Evolutionary conservation across 1,139 yeast genomes (phyloP), one percentile per base, ranked within the genome.

Genomic region (Geotrichum histeridarum): DNA sequence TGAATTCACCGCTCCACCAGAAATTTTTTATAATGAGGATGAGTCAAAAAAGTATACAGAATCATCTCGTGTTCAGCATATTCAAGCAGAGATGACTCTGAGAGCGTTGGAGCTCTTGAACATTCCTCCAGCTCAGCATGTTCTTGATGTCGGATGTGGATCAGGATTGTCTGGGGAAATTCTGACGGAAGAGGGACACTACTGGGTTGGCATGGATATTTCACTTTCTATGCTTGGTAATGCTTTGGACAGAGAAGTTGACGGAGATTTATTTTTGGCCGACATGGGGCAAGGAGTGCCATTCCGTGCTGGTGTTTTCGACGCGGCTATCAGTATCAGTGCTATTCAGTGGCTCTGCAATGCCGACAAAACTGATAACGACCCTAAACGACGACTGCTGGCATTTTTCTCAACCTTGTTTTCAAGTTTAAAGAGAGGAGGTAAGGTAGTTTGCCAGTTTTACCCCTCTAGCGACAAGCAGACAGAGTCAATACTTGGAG

Each of bases 331-430:
- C 45, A 86, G 95, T 22, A 89, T 93, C 61, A 86, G 96, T 48
- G 99, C 95, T 4, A 89, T 93, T 55, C 99, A 93, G 70, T 93
- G 99, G 99, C 79, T 93, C 46, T 89, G 98, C 75, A 93, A 93
- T 68, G 99, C 99, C 2, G 99, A 93, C 69, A 79, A 89, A 3
- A 71, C 89, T 1, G 77, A 78, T 43, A 85, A 83, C 53, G 96
- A 90, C 65, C 99, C 99, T n/a, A 86, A 86, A 67, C 79, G 79
- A 65, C 80, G 99, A 70, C 71, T 90, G 54, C 75, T 84, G 71
- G 74, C 85, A 42, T 94, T 93, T 67, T 93, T 94, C 77, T 86
- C 87, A 67, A 85, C 96, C 0, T 75, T 94, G 54, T 93, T 88
- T 71, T 90, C 96, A 1, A 77, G 91, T 30, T 76, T 93, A 69